Evolutionary conservation across 2,329 filamentous ascomycete species (phyloP).

Genomic region (Sporothrix protearum): DNA sequence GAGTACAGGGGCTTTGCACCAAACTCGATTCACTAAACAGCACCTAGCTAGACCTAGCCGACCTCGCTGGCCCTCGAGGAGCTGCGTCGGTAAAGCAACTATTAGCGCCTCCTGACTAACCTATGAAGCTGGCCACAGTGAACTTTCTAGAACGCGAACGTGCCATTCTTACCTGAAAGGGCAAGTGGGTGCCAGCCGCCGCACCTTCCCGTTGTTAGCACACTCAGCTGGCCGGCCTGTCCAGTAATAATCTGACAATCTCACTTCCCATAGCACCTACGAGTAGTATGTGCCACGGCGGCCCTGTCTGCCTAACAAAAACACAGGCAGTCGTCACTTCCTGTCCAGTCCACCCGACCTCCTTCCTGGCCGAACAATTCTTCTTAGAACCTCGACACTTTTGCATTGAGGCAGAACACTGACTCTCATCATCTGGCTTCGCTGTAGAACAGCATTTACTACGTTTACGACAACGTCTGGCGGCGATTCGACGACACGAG

Average conservation of each 20-base stretch:
- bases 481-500: not conserved
- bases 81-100: not conserved
- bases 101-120: slow-evolving; percentile 15
- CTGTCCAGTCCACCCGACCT: slow-evolving; percentile 2
- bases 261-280: not conserved
- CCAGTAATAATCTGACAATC: not conserved
- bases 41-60: not conserved
- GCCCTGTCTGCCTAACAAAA: slow-evolving; percentile 17
- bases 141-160: slow-evolving; percentile 30
- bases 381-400: not conserved
- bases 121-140: slow-evolving; percentile 20
- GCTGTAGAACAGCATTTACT: not conserved
- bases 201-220: slow-evolving; percentile 11
- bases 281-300: not conserved
- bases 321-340: not conserved
- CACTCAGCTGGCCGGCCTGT: not conserved
- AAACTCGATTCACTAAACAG: not conserved
- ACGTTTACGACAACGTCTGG: not conserved
- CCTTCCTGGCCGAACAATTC: not conserved
- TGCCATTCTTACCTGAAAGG: not conserved
- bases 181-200: slow-evolving; percentile 2
- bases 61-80: not conserved
- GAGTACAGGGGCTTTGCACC: not conserved
- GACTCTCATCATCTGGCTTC: not conserved
- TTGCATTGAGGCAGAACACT: not conserved